Conservation (phyloP, 257 asterid species). For the Solanum ossicruentum region DNA sequence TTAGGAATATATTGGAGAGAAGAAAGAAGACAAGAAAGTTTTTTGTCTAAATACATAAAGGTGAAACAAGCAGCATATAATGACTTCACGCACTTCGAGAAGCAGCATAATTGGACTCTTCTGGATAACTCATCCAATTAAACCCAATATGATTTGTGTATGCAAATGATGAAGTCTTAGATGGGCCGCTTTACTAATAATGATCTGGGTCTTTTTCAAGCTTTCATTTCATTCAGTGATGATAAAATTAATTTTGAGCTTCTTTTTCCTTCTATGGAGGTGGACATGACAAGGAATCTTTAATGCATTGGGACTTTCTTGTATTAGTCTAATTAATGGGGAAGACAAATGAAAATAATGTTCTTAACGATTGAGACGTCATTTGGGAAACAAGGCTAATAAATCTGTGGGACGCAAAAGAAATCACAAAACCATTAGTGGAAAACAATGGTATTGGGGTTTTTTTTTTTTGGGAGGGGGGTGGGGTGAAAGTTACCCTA, state of each 20-base stretch:
- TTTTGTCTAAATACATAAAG: conserved; percentile 3
- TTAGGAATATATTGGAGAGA: not conserved
- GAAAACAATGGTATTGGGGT: not conserved
- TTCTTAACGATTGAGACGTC: not conserved
- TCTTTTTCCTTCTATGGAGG: not conserved
- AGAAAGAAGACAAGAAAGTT: conserved; percentile 1
- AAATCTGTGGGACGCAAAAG: not conserved
- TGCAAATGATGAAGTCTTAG: not conserved
- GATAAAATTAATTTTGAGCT: not conserved
- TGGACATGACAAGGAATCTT: not conserved
- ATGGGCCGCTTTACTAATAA: not conserved
- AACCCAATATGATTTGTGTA: not conserved
- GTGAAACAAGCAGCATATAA: conserved; percentile 1
- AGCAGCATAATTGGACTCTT: conserved; percentile 6
- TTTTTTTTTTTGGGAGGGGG: not conserved
- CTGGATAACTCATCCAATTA: not conserved
- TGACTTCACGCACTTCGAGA: conserved; percentile 16
- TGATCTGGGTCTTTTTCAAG: not conserved
- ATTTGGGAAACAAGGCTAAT: not conserved
- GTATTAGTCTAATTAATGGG: not conserved
- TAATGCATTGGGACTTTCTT: not conserved
- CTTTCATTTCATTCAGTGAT: not conserved
- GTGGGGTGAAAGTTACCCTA: not conserved
- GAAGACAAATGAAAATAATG: not conserved
- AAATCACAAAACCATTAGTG: not conserved